A percentile compares a stretch with the other conserved stretches of the same genome.
Evolutionary conservation across 257 asterid species (phyloP).

Genomic region (Solanum phureja): DNA sequence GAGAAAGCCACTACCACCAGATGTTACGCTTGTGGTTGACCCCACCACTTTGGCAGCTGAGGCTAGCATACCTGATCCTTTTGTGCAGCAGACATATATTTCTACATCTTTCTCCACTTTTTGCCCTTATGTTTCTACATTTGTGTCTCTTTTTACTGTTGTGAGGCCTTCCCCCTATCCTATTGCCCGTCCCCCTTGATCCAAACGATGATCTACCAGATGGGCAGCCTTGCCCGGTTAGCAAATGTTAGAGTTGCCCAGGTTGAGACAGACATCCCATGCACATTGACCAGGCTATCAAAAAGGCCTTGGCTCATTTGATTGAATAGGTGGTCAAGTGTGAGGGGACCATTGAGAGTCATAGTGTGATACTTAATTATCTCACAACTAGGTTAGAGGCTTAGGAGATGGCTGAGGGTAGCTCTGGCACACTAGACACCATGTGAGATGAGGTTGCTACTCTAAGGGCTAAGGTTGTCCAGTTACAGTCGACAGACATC

Average conservation of each 20-base stretch:
- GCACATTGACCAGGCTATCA: not conserved
- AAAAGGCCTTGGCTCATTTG: not conserved
- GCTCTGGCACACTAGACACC: not conserved
- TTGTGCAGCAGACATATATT: too few relatives aligned
- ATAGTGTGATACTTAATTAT: not conserved
- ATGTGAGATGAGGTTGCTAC: not conserved
- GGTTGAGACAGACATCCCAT: not conserved
- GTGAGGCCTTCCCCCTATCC: too few relatives aligned
- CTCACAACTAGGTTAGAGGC: not conserved
- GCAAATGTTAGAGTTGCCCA: not conserved
- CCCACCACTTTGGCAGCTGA: too few relatives aligned
- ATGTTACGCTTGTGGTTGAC: too few relatives aligned
- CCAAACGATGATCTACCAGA: too few relatives aligned
- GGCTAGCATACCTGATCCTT: too few relatives aligned
- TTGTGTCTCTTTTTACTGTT: too few relatives aligned
- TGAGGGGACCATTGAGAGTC: not conserved
- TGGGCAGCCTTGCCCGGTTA: not conserved
- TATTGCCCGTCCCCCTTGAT: too few relatives aligned
- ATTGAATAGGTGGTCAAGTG: not conserved
- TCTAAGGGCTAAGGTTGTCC: not conserved
- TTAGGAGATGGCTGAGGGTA: not conserved
- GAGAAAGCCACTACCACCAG: too few relatives aligned
- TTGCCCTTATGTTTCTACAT: too few relatives aligned
- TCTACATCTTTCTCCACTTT: too few relatives aligned
- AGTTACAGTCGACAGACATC: not conserved